Evolutionary conservation across 495 filamentous ascomycete genomes (phyloP).

Genomic region (Bacidia rubella): DNA sequence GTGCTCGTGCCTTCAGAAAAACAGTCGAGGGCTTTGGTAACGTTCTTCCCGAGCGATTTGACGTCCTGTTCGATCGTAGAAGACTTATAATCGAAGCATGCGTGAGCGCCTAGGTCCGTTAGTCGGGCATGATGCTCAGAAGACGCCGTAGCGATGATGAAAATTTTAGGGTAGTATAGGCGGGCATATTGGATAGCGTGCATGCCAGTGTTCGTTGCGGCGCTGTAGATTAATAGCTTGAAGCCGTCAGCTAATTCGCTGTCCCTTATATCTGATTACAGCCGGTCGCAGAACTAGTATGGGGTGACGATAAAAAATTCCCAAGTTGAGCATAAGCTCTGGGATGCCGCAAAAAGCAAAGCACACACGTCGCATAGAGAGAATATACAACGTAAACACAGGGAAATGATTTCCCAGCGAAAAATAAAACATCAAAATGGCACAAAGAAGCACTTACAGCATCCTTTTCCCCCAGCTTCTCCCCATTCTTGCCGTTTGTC

Average conservation of each 20-base stretch:
- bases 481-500: background rate
- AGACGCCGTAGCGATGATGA: background rate
- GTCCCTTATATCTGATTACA: no score
- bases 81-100: background rate
- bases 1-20: background rate
- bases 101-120: background rate
- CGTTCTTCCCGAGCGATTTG: background rate
- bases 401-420: background rate
- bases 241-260: no score
- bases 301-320: no score
- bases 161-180: background rate
- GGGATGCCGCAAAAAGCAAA: no score
- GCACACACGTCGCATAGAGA: no score
- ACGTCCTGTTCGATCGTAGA: background rate
- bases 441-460: background rate
- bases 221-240: background rate
- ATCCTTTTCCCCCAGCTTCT: background rate
- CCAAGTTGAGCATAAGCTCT: no score
- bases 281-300: no score
- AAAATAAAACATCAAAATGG: background rate
- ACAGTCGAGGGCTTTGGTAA: background rate
- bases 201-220: slow-evolving; percentile 1
- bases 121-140: background rate
- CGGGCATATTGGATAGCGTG: background rate
- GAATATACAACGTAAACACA: no score